Conservation (phyloP, 106 monocot genomes). For the Apostasia shenzhenica region DNA sequence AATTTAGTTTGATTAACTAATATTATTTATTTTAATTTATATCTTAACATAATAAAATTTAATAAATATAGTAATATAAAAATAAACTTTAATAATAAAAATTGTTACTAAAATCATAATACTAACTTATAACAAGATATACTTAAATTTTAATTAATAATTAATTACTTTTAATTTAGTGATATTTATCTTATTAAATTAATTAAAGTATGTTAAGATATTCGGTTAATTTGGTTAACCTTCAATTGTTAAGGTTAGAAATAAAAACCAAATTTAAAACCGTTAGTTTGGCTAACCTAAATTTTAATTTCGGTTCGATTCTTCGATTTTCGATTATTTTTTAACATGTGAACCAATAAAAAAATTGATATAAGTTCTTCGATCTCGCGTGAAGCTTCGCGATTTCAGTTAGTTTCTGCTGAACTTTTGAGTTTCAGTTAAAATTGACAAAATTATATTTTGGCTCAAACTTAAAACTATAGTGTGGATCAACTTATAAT, state of each 20-base stretch:
- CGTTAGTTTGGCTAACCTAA: neutral
- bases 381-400: neutral
- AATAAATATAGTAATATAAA: too few species aligned
- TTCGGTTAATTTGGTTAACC: too few species aligned
- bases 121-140: too few species aligned
- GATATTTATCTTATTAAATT: neutral
- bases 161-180: neutral
- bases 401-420: neutral
- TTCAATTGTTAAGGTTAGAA: neutral
- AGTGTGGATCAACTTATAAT: too few species aligned
- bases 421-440: neutral
- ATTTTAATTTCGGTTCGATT: neutral
- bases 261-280: neutral
- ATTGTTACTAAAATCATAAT: too few species aligned
- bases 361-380: neutral
- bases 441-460: neutral
- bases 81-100: neutral
- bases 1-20: too few species aligned
- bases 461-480: too few species aligned
- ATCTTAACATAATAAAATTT: too few species aligned
- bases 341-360: neutral
- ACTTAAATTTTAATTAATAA: neutral
- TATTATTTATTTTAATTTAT: too few species aligned
- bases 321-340: neutral
- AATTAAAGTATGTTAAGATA: neutral